Evolutionary conservation across 2,329 filamentous ascomycete species (phyloP), one percentile per base, ranked within the genome.

Genomic region (Aspergillus oerlinghausenensis): DNA sequence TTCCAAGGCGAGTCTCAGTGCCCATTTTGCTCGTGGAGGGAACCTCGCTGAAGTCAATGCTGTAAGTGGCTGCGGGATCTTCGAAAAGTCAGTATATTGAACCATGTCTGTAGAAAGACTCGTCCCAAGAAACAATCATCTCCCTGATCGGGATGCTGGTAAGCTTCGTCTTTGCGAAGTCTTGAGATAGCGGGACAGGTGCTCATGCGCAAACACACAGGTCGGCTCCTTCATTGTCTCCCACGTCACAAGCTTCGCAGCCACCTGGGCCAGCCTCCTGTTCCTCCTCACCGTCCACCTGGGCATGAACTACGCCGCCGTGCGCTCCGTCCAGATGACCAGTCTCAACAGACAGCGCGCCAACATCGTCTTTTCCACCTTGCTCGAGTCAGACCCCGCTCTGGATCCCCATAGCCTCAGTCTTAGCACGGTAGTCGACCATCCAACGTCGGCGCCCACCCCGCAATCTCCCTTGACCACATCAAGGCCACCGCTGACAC

Each of bases 11-110:
- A 92, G 89, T 59, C 76, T 99, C 64, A 94, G 90, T 69, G 89
- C 90, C 10, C 94, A 99, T 75, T 97, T 99, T 78, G 92, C 93
- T 8, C 85, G 81, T 63, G 86, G 86, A 69, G 90, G 91, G 40
- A 97, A 97, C 71, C 76, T 97, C 48, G 93, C 90, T 1, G 93
- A 97, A 73, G 80, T 99, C 55, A 97, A 97, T 75, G 92, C 93
- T 55, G 83, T 85, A 67, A 69, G 81, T 78, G 6, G 26, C n/a
- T 10, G 14, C 14, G 2, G n/a, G 3, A 45, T 25, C 5, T n/a
- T 6, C 21, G 1, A 35, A 35, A n/a, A 21, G 8, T 23, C 5
- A 25, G 21, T 11, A 50, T 50, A 52, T 49, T 64, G 28, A 63
- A 19, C 21, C 60, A 43, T 55, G 17, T 32, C 48, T 50, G 49